These are phyloP conservation scores for Conringia planisiliqua DNA, from an alignment of 345 rosid genomes.

Conservation along the genomic window DNA sequence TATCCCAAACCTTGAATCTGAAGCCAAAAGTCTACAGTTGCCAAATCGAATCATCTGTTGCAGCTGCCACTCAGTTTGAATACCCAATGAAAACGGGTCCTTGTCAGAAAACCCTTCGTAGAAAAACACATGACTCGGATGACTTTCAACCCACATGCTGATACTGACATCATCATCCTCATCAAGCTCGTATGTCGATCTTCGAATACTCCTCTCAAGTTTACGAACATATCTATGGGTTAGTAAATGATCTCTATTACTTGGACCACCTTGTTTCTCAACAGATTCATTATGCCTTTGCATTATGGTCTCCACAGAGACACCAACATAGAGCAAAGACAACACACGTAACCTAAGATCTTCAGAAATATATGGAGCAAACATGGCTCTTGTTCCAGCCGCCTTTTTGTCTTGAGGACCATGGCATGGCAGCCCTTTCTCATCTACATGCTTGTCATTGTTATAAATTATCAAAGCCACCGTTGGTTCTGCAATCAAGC, in stretches of 20 bases:
- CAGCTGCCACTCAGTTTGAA: constrained; percentile 98
- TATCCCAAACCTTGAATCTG: constrained; percentile 90
- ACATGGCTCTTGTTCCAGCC: constrained; percentile 92
- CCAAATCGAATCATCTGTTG: constrained; percentile 98
- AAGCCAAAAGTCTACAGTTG: constrained; percentile 74
- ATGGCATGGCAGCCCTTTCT: constrained; percentile 84
- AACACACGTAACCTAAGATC: constrained; percentile 83
- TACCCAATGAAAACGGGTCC: constrained; percentile 76
- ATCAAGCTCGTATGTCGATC: constrained; percentile 72
- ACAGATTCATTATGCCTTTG: constrained; percentile 88
- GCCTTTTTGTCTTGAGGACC: constrained; percentile 93
- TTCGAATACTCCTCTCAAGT: constrained; percentile 85
- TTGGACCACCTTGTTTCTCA: constrained; percentile 85
- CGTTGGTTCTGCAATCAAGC: constrained; percentile 80
- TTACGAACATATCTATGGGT: constrained; percentile 87
- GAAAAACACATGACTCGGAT: constrained; percentile 72
- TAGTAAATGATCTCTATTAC: constrained; percentile 78
- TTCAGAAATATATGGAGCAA: constrained; percentile 96
- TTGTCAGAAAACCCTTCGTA: constrained; percentile 69
- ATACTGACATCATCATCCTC: constrained; percentile 67
- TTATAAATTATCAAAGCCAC: constrained; percentile 83
- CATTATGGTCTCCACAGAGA: constrained; percentile 92
- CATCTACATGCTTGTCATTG: constrained; percentile 84
- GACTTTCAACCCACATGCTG: constrained; percentile 85
- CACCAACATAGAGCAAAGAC: constrained; percentile 79